phyloP scores from a whole-genome alignment of 2,329 filamentous ascomycete genomes.

The Trichoderma pleuroti region DNA sequence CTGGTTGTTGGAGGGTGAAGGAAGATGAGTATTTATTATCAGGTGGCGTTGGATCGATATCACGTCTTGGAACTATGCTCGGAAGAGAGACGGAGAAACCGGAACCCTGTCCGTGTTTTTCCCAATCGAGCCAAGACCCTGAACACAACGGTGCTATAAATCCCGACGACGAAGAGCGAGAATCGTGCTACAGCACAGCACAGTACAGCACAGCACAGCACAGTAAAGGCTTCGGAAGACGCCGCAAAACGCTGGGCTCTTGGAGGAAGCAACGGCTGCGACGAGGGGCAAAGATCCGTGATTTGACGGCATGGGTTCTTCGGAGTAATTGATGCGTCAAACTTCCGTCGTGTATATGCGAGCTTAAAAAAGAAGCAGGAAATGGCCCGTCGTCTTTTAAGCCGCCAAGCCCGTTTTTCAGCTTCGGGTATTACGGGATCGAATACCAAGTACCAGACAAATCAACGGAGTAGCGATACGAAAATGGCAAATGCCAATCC shows the following conservation, averaged over 20 bases:
- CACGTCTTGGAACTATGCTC: slow-evolving; percentile 2
- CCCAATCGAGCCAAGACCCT: background rate
- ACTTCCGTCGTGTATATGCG: slow-evolving; percentile 14
- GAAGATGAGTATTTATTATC: background rate
- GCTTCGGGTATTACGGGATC: slow-evolving; percentile 1
- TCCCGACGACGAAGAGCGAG: background rate
- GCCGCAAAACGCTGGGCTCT: background rate
- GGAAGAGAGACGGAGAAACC: slow-evolving; percentile 12
- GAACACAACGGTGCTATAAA: background rate
- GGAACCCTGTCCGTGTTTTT: background rate
- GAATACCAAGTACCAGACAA: background rate
- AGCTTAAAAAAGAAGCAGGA: background rate
- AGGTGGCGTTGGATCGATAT: slow-evolving; percentile 1
- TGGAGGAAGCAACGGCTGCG: background rate
- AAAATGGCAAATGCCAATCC: background rate
- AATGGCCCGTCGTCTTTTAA: slow-evolving; percentile 15
- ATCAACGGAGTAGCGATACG: background rate
- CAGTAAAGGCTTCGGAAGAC: background rate
- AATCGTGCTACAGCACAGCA: background rate
- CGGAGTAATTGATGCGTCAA: background rate
- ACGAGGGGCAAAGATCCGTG: background rate
- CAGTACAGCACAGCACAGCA: too few relatives aligned
- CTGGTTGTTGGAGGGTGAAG: background rate
- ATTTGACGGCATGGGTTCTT: background rate
- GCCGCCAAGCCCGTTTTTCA: background rate